phyloP scores from a whole-genome alignment of 1,139 yeast species.

The Sugiyamaella novakii region DNA sequence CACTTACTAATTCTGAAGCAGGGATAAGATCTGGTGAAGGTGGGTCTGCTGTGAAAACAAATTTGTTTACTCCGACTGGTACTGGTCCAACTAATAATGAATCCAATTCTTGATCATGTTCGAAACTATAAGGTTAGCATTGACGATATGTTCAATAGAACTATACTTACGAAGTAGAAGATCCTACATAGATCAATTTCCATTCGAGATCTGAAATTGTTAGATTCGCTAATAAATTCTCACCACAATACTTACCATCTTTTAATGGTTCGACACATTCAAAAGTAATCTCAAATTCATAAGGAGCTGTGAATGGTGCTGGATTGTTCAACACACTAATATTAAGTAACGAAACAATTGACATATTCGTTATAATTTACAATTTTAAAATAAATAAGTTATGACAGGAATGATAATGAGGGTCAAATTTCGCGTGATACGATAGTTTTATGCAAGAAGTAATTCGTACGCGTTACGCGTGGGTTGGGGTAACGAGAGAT shows the following conservation, averaged over 20 bases:
- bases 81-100: slow-evolving; percentile 96
- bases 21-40: slow-evolving; percentile 96
- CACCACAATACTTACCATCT: slow-evolving; percentile 48
- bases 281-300: slow-evolving; percentile 94
- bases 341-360: slow-evolving; percentile 89
- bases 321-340: slow-evolving; percentile 94
- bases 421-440: neutral
- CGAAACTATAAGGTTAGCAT: slow-evolving; percentile 46
- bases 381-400: neutral
- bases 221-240: slow-evolving; percentile 8
- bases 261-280: slow-evolving; percentile 92
- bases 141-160: neutral
- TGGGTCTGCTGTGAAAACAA: slow-evolving; percentile 91
- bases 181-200: slow-evolving; percentile 96
- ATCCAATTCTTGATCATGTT: slow-evolving; percentile 95
- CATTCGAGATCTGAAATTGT: slow-evolving; percentile 85
- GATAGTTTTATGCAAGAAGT: neutral
- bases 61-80: slow-evolving; percentile 95
- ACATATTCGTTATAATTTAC: slow-evolving; percentile 55
- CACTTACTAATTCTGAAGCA: slow-evolving; percentile 90
- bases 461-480: slow-evolving; percentile 1
- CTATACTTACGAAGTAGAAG: slow-evolving; percentile 64
- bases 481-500: slow-evolving; percentile 5
- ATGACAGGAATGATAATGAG: neutral
- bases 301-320: slow-evolving; percentile 89